phyloP scores from a whole-genome alignment of 345 rosid genomes.

The Alliaria petiolata region DNA sequence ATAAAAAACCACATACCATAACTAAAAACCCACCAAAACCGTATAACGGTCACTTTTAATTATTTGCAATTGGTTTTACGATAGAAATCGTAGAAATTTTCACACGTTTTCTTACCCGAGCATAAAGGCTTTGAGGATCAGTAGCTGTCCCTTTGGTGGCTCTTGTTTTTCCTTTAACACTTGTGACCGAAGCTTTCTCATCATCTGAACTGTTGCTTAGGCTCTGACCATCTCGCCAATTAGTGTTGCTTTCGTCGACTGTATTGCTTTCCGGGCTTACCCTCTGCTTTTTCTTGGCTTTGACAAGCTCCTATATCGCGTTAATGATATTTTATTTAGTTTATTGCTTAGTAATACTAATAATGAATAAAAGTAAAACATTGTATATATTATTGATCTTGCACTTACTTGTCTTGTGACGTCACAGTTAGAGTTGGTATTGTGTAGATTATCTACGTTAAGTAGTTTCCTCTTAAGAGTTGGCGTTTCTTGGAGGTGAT shows the following conservation, averaged over 20 bases:
- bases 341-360: not conserved
- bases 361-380: not conserved
- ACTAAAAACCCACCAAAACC: not conserved
- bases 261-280: constrained; percentile 23
- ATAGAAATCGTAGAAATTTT: not conserved
- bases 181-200: constrained; percentile 53
- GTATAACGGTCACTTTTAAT: not conserved
- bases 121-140: constrained; percentile 95
- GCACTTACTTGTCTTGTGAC: constrained; percentile 25
- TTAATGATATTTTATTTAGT: not conserved
- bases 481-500: constrained; percentile 13
- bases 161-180: constrained; percentile 59
- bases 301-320: constrained; percentile 26
- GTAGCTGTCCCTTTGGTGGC: constrained; percentile 83
- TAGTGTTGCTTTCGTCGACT: constrained; percentile 38
- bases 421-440: constrained; percentile 10
- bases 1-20: too few relatives aligned
- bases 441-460: constrained; percentile 8
- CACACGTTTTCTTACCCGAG: constrained; percentile 50
- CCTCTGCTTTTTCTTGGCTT: constrained; percentile 45
- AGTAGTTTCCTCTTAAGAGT: constrained; percentile 26
- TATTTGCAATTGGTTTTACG: not conserved
- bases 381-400: not conserved
- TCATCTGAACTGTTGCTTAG: constrained; percentile 60
- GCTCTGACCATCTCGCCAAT: constrained; percentile 50